Conservation (phyloP, 345 rosid genomes). For the Populus davidiana region DNA sequence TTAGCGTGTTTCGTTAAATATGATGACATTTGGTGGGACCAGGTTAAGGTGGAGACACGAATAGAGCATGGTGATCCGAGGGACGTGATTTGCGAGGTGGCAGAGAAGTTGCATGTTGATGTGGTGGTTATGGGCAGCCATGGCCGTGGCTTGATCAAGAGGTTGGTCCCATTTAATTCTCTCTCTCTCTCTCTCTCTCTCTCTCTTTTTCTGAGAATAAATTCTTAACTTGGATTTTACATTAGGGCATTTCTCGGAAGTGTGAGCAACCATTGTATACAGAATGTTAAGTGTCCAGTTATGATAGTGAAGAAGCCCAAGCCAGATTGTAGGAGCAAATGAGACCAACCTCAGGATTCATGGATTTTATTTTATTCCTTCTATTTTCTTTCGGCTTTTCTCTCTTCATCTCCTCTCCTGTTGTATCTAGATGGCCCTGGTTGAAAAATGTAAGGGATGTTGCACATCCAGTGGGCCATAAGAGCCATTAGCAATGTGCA, state of each 20-base stretch:
- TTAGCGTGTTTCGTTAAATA: neutral
- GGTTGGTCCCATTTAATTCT: conserved; percentile 25
- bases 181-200: no score
- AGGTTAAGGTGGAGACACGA: conserved; percentile 49
- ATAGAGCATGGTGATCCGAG: conserved; percentile 52
- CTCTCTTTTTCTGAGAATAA: no score
- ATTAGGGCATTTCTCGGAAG: conserved; percentile 43
- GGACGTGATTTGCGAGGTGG: conserved; percentile 56
- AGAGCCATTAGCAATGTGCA: no score
- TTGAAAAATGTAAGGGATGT: no score
- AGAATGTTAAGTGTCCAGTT: conserved; percentile 54
- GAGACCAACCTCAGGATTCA: no score
- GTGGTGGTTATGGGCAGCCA: conserved; percentile 63
- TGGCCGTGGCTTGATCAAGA: conserved; percentile 57
- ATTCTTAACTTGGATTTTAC: no score
- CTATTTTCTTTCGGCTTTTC: neutral
- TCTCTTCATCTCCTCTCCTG: neutral
- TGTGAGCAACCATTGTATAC: conserved; percentile 66
- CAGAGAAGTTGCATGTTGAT: conserved; percentile 42
- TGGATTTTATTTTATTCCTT: no score
- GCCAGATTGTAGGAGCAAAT: neutral
- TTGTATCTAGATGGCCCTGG: neutral
- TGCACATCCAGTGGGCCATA: no score
- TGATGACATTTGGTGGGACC: neutral
- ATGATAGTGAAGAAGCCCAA: conserved; percentile 58